phyloP scores from a whole-genome alignment of 2,329 filamentous ascomycete genomes.

The Fusarium camptoceras region DNA sequence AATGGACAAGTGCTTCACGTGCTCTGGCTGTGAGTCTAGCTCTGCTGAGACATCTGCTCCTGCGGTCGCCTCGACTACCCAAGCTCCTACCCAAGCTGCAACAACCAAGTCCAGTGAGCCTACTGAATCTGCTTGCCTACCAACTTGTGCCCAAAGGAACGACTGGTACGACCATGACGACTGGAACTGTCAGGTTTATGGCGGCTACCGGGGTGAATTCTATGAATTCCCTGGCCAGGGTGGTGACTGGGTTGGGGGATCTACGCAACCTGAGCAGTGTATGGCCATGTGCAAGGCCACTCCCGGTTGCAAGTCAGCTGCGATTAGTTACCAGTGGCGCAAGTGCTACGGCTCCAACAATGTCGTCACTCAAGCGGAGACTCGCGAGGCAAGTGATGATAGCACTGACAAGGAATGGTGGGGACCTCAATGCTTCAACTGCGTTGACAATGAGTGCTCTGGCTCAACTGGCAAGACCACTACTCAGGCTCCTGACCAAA shows the following conservation, averaged over 20 bases:
- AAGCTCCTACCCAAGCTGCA: background rate
- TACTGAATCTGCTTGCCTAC: background rate
- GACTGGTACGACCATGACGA: background rate
- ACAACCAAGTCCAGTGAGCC: background rate
- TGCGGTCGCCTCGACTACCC: background rate
- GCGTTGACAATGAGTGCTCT: background rate
- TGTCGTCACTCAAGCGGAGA: background rate
- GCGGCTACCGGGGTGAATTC: background rate
- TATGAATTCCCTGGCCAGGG: background rate
- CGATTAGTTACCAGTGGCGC: background rate
- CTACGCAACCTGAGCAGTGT: background rate
- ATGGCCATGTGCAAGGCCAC: background rate
- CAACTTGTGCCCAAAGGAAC: background rate
- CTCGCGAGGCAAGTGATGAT: background rate
- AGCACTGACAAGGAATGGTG: background rate
- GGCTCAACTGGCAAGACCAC: background rate
- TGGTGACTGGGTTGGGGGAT: background rate
- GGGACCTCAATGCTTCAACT: background rate
- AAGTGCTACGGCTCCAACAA: conserved; percentile 2
- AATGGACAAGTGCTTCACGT: background rate
- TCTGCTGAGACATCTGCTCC: background rate
- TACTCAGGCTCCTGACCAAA: background rate
- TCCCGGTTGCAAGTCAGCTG: background rate
- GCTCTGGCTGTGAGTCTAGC: background rate
- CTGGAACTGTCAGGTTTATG: background rate